A percentile compares a stretch with the other conserved stretches of the same genome.
phyloP scores from a whole-genome alignment of 441 rosid genomes.

The Gossypium gossypioides region DNA sequence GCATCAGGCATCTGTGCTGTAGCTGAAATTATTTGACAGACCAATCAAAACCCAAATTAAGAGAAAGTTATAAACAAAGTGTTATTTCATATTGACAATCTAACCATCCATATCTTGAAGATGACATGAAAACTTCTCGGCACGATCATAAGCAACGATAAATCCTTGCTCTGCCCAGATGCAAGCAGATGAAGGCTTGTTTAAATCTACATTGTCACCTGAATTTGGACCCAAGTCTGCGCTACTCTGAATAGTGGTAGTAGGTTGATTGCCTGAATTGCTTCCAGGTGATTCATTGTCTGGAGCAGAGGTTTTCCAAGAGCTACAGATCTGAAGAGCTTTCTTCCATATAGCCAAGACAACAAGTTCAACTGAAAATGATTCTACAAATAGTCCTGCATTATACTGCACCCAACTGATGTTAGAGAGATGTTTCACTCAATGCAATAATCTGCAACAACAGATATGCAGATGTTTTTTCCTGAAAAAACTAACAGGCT shows the following conservation, averaged over 20 bases:
- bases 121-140: constrained; percentile 48
- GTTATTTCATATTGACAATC: constrained; percentile 15
- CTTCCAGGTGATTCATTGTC: constrained; percentile 23
- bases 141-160: constrained; percentile 41
- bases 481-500: not conserved
- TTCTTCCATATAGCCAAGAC: constrained; percentile 68
- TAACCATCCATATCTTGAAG: constrained; percentile 46
- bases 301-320: constrained; percentile 39
- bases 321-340: constrained; percentile 44
- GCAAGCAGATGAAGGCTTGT: constrained; percentile 32
- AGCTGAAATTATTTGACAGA: constrained; percentile 31
- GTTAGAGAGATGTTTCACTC: not conserved
- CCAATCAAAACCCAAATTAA: constrained; percentile 6
- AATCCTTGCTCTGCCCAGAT: constrained; percentile 58
- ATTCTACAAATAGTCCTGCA: constrained; percentile 49
- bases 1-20: constrained; percentile 71
- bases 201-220: constrained; percentile 26
- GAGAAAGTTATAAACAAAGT: not conserved
- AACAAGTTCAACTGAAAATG: constrained; percentile 61
- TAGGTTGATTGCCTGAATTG: constrained; percentile 21
- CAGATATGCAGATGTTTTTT: constrained; percentile 10
- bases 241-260: constrained; percentile 8
- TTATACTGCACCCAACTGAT: constrained; percentile 37
- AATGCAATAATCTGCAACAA: constrained; percentile 7
- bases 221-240: constrained; percentile 6